A percentile compares a stretch with the other conserved stretches of the same genome.
phyloP scores from a whole-genome alignment of 2,329 filamentous ascomycete genomes.

The Emmonsiellopsis sp. region DNA sequence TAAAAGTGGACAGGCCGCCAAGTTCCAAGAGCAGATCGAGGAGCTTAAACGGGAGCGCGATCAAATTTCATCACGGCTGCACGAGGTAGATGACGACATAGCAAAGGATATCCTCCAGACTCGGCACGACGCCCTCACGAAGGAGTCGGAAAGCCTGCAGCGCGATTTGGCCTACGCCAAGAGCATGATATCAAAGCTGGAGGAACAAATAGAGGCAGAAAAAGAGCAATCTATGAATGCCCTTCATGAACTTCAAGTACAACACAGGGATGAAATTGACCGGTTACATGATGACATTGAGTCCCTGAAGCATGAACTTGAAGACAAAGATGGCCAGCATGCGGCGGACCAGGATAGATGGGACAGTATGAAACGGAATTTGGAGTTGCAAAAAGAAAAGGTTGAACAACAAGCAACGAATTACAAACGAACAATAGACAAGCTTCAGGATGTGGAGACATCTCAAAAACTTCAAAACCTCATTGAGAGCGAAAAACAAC shows the following conservation, averaged over 20 bases:
- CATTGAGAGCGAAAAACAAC: constrained; percentile 61
- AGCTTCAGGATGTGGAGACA: constrained; percentile 59
- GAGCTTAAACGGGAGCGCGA: constrained; percentile 34
- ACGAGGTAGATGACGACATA: constrained; percentile 52
- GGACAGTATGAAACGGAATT: constrained; percentile 56
- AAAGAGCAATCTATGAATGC: constrained; percentile 50
- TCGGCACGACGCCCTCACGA: constrained; percentile 58
- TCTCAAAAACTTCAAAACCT: constrained; percentile 56
- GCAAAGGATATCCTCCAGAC: constrained; percentile 63
- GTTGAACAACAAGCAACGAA: constrained; percentile 59
- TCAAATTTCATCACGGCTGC: constrained; percentile 38
- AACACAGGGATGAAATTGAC: constrained; percentile 49
- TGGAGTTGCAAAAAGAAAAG: constrained; percentile 57
- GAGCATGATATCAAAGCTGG: constrained; percentile 37
- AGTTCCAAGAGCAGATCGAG: constrained; percentile 30
- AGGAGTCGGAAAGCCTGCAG: constrained; percentile 59
- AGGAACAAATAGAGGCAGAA: constrained; percentile 43
- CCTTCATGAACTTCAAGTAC: constrained; percentile 50
- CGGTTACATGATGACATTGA: constrained; percentile 49
- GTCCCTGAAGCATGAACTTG: constrained; percentile 54
- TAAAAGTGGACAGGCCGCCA: constrained; percentile 32
- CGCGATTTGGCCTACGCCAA: constrained; percentile 48
- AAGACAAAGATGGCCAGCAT: constrained; percentile 61
- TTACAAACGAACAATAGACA: constrained; percentile 62
- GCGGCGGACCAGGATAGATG: constrained; percentile 64